These are phyloP conservation scores for Pseudogymnoascus sp. DNA, from an alignment of 2,329 filamentous ascomycete genomes.

Conservation along the genomic window DNA sequence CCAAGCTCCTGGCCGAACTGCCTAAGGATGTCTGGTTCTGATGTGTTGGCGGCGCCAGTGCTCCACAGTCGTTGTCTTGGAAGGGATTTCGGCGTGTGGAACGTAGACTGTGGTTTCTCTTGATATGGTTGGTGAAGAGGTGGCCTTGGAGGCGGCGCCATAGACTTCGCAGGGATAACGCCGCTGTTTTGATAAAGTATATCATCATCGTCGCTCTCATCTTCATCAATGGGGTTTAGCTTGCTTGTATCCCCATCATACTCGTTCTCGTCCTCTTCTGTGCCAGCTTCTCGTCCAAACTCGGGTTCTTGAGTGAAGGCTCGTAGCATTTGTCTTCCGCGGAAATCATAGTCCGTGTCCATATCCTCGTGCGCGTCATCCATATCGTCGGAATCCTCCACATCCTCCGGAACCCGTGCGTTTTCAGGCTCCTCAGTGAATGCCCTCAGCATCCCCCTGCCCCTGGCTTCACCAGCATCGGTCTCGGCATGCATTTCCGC, in stretches of 20 bases:
- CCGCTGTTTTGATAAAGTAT: slow-evolving; percentile 7
- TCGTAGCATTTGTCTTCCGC: not conserved
- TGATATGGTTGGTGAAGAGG: not conserved
- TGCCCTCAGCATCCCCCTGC: slow-evolving; percentile 14
- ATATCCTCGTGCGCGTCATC: slow-evolving; percentile 23
- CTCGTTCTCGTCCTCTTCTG: not conserved
- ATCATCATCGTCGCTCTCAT: slow-evolving; percentile 1
- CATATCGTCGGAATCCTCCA: slow-evolving; percentile 17
- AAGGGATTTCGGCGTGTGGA: not conserved
- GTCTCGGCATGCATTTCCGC: slow-evolving; percentile 50
- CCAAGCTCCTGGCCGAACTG: slow-evolving; percentile 24
- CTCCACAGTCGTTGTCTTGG: not conserved
- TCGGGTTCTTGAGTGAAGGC: not conserved
- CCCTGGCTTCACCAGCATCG: slow-evolving; percentile 33
- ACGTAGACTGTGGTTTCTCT: not conserved
- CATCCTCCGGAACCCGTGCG: slow-evolving; percentile 6
- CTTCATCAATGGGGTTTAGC: not conserved
- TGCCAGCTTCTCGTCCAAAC: not conserved
- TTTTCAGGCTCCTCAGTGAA: slow-evolving; percentile 15
- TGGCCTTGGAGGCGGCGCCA: not conserved
- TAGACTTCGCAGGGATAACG: not conserved
- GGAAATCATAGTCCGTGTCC: not conserved
- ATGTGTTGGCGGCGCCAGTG: slow-evolving; percentile 15
- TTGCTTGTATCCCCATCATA: not conserved
- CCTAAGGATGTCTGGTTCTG: slow-evolving; percentile 22